Evolutionary conservation across 169 alveolate genomes (phyloP).

Genomic region (Plasmodium gallinaceum): DNA sequence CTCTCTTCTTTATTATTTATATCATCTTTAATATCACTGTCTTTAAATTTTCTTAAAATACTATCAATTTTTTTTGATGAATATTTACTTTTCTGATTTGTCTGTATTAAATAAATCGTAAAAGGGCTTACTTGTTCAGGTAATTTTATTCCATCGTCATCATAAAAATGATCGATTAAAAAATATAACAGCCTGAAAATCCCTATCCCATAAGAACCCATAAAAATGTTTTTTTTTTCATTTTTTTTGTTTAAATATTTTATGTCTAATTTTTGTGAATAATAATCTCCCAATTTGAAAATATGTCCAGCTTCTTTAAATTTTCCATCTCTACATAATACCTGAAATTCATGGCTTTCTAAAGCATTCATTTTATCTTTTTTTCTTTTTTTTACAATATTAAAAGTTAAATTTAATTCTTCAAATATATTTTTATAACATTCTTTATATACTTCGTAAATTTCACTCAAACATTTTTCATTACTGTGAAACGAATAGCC

Average conservation of each 20-base stretch:
- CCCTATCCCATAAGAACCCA: conserved; percentile 75
- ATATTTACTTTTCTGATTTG: conserved; percentile 50
- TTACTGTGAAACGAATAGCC: conserved; percentile 60
- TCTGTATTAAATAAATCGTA: conserved; percentile 42
- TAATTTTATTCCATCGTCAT: conserved; percentile 38
- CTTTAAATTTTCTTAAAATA: neutral
- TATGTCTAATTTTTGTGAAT: conserved; percentile 33
- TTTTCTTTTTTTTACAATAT: conserved; percentile 57
- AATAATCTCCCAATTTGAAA: conserved; percentile 62
- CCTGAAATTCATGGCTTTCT: conserved; percentile 67
- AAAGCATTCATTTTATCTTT: conserved; percentile 66
- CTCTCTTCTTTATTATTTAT: neutral
- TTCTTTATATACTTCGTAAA: conserved; percentile 50
- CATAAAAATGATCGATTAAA: conserved; percentile 53
- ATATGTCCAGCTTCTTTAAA: conserved; percentile 60
- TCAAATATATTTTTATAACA: conserved; percentile 41
- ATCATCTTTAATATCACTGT: neutral
- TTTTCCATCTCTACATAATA: conserved; percentile 43
- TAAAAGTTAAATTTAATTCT: conserved; percentile 25
- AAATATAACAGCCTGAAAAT: conserved; percentile 42
- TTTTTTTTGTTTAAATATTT: conserved; percentile 51
- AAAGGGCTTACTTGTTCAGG: conserved; percentile 56
- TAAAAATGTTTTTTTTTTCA: conserved; percentile 49
- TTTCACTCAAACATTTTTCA: conserved; percentile 46
- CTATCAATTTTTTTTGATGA: conserved; percentile 24